Conservation (phyloP, 768 basidiomycete species). For the Dendrothele bispora region DNA sequence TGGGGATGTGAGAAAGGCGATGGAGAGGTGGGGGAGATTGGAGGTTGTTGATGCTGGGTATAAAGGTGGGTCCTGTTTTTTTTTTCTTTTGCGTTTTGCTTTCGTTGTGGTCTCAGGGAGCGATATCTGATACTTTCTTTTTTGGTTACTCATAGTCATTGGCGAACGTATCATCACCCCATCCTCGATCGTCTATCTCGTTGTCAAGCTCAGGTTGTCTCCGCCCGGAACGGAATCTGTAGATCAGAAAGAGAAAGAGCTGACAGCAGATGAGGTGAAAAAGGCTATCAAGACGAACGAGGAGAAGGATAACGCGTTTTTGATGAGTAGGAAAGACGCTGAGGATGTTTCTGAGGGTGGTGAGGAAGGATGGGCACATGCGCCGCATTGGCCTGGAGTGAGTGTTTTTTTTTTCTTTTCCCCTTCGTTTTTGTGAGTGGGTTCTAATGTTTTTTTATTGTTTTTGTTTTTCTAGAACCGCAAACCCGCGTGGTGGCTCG, state of each 20-base stretch:
- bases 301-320: conserved; percentile 70
- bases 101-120: not conserved
- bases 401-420: conserved; percentile 22
- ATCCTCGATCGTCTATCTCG: conserved; percentile 82
- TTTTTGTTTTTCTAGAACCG: conserved; percentile 54
- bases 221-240: conserved; percentile 44
- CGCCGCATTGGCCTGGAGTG: conserved; percentile 90
- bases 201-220: conserved; percentile 77
- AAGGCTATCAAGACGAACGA: conserved; percentile 47
- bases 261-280: conserved; percentile 49
- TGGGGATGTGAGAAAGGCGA: conserved; percentile 59
- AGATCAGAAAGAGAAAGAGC: conserved; percentile 33
- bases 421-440: too few relatives aligned
- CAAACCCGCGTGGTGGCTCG: conserved; percentile 90
- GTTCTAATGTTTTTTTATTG: not conserved
- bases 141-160: conserved; percentile 56
- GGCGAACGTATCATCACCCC: conserved; percentile 89
- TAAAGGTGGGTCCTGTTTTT: conserved; percentile 57
- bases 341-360: conserved; percentile 55
- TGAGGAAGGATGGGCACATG: conserved; percentile 70
- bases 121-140: not conserved
- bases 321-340: conserved; percentile 57
- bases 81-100: not conserved
- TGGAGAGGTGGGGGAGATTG: conserved; percentile 69
- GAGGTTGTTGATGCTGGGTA: conserved; percentile 83